Evolutionary conservation across 2,329 filamentous ascomycete species (phyloP).

Genomic region (Furcasterigmium furcatum): DNA sequence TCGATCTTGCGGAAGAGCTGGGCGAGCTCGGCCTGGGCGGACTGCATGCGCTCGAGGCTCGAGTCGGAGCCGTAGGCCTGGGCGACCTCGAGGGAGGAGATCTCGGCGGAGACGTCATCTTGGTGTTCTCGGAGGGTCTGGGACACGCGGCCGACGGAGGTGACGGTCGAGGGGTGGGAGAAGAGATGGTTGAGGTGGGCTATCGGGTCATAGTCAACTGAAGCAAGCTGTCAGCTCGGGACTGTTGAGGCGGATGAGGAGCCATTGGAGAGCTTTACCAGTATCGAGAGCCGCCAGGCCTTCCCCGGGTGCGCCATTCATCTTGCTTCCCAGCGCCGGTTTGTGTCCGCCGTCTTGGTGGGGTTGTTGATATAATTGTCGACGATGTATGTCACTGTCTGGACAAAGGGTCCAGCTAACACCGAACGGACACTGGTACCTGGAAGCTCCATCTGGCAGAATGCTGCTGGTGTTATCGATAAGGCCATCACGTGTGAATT

Average conservation of each 20-base stretch:
- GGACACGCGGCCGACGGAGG: slow-evolving; percentile 73
- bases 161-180: slow-evolving; percentile 80
- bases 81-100: slow-evolving; percentile 67
- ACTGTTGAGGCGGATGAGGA: slow-evolving; percentile 1
- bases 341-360: neutral
- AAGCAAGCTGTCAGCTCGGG: slow-evolving; percentile 12
- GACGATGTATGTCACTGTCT: neutral
- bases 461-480: too few relatives aligned
- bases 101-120: slow-evolving; percentile 77
- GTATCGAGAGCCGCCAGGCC: slow-evolving; percentile 39
- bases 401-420: neutral
- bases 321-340: slow-evolving; percentile 16
- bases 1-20: slow-evolving; percentile 94
- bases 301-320: slow-evolving; percentile 32
- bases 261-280: slow-evolving; percentile 26
- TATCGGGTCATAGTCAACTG: slow-evolving; percentile 84
- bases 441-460: too few relatives aligned
- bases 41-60: slow-evolving; percentile 86
- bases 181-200: slow-evolving; percentile 93
- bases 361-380: neutral
- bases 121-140: slow-evolving; percentile 70
- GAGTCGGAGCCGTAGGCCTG: slow-evolving; percentile 85
- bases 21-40: slow-evolving; percentile 83
- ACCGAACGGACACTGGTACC: too few relatives aligned
- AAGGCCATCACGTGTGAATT: too few relatives aligned